Conservation (phyloP, 2,329 filamentous ascomycete genomes). For the Chrysoporthe deuterocubensis region DNA sequence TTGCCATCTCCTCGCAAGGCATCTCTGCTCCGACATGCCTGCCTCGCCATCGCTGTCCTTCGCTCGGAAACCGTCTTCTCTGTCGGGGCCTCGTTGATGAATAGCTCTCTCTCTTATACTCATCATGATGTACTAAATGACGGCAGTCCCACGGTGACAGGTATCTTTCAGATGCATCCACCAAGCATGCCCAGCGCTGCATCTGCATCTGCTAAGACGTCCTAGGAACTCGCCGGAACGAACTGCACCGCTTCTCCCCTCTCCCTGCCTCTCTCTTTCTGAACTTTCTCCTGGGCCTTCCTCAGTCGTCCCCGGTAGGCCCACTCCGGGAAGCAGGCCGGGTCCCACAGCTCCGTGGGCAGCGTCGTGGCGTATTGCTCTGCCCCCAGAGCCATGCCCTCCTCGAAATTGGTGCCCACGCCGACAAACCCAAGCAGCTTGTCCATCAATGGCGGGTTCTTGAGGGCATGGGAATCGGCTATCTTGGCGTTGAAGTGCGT, state of each 20-base stretch:
- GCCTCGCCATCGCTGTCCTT: not conserved
- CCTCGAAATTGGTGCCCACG: conserved; percentile 40
- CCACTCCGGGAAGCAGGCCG: conserved; percentile 57
- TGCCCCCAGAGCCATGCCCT: conserved; percentile 44
- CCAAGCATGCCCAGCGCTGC: not conserved
- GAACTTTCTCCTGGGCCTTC: conserved; percentile 50
- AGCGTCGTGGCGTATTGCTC: conserved; percentile 71
- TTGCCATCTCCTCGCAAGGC: not conserved
- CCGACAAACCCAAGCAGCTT: conserved; percentile 74
- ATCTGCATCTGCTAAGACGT: not conserved
- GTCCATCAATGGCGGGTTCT: conserved; percentile 73
- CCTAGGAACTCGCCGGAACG: conserved; percentile 42
- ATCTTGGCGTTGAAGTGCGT: conserved; percentile 80
- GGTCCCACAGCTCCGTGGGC: conserved; percentile 60
- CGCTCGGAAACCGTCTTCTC: no score
- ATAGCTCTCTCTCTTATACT: not conserved
- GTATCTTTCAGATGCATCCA: not conserved
- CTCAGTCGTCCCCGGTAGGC: conserved; percentile 57
- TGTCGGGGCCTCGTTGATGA: not conserved
- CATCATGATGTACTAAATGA: not conserved
- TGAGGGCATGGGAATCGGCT: conserved; percentile 66
- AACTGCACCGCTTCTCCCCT: conserved; percentile 55
- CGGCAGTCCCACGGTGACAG: not conserved
- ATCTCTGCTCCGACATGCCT: not conserved
- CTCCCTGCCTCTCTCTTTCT: conserved; percentile 49